Conservation (phyloP, 2,329 filamentous ascomycete genomes). For the Ambrosiella cleistominuta region DNA sequence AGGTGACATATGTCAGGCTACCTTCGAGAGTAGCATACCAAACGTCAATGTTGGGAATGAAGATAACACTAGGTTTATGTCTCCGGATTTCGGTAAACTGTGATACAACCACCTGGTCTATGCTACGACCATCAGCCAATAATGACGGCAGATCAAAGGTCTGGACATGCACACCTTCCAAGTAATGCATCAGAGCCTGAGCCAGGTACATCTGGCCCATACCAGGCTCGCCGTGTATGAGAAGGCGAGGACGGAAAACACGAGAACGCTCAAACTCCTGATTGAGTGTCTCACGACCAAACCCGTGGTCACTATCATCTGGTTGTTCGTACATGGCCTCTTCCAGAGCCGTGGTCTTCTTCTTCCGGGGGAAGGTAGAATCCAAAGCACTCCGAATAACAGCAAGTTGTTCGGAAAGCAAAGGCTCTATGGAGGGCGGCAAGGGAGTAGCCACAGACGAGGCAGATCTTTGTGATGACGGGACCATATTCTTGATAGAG, state of each 20-base stretch:
- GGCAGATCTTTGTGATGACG: constrained; percentile 80
- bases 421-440: constrained; percentile 61
- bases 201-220: constrained; percentile 92
- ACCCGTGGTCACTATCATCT: constrained; percentile 64
- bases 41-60: constrained; percentile 72
- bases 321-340: constrained; percentile 86
- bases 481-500: constrained; percentile 88
- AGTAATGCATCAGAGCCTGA: constrained; percentile 68
- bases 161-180: constrained; percentile 88
- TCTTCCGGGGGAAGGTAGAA: constrained; percentile 64
- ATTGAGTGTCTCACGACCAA: constrained; percentile 59
- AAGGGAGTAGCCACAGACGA: constrained; percentile 70
- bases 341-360: constrained; percentile 74
- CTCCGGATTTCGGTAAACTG: constrained; percentile 84
- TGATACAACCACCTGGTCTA: constrained; percentile 77
- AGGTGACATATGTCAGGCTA: constrained; percentile 60
- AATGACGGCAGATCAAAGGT: constrained; percentile 83
- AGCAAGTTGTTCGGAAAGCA: constrained; percentile 55
- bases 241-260: constrained; percentile 71
- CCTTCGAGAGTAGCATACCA: constrained; percentile 55
- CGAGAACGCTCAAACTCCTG: constrained; percentile 74
- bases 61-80: constrained; percentile 91
- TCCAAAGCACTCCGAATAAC: constrained; percentile 54
- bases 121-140: constrained; percentile 64
- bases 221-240: constrained; percentile 64